phyloP scores from a whole-genome alignment of 495 filamentous ascomycete genomes.

The Clavariopsis aquatica region DNA sequence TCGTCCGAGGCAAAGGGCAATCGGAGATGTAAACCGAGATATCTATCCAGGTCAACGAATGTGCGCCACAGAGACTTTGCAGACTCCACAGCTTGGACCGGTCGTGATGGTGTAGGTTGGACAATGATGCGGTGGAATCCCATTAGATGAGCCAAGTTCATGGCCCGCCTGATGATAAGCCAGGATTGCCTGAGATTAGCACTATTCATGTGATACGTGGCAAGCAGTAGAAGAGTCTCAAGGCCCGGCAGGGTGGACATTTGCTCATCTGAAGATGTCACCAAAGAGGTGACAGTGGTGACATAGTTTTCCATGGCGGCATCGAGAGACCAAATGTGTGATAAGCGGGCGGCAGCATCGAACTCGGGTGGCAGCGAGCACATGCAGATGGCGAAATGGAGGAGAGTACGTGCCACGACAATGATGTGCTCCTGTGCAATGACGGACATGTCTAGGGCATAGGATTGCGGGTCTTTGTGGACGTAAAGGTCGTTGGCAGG shows the following conservation, averaged over 20 bases:
- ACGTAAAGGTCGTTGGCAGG: slow-evolving; percentile 26
- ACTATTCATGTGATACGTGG: slow-evolving; percentile 25
- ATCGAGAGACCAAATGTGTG: slow-evolving; percentile 24
- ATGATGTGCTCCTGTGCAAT: slow-evolving; percentile 20
- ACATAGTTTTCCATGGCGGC: slow-evolving; percentile 31
- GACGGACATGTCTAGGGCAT: slow-evolving; percentile 25
- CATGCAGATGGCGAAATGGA: slow-evolving; percentile 33
- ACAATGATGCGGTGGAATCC: slow-evolving; percentile 33
- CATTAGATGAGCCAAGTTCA: slow-evolving; percentile 36
- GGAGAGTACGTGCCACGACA: slow-evolving; percentile 28
- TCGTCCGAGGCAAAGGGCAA: slow-evolving; percentile 30
- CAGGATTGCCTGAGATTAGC: slow-evolving; percentile 29
- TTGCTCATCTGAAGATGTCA: slow-evolving; percentile 30
- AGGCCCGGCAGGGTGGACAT: slow-evolving; percentile 32
- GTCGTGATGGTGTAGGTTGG: slow-evolving; percentile 5
- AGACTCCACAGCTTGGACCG: slow-evolving; percentile 17
- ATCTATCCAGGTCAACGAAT: slow-evolving; percentile 26
- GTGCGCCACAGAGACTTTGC: slow-evolving; percentile 23
- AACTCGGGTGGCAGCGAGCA: slow-evolving; percentile 26
- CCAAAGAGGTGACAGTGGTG: slow-evolving; percentile 21
- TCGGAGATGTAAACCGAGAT: slow-evolving; percentile 29
- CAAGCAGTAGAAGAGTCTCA: slow-evolving; percentile 31
- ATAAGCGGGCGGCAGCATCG: slow-evolving; percentile 4
- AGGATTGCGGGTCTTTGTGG: slow-evolving; percentile 24
- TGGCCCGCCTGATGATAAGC: slow-evolving; percentile 25